Evolutionary conservation across 208 protist species (phyloP), one percentile per base, ranked within the genome.

Genomic region (Blechomonas ayalai): DNA sequence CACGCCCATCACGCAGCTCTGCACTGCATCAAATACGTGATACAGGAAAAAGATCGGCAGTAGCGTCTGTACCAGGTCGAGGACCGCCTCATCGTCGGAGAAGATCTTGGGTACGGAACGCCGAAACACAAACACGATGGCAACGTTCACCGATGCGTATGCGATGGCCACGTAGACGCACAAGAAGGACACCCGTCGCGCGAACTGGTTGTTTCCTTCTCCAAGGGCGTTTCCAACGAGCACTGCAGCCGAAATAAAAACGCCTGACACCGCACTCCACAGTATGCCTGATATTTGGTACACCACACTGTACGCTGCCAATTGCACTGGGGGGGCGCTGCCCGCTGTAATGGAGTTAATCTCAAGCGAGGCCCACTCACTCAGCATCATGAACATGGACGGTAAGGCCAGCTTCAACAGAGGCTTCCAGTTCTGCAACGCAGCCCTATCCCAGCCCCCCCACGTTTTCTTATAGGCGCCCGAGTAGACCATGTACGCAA

Each of bases 1-100:
- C 10, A 91, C 59, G 10, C 82, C 82, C 77, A 87, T 85, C 71
- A 91, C 81, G 53, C 57, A 72, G 39, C 78, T 86, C 51, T 91
- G 82, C 9, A 81, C 24, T 25, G 53, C 57, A 46, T 91, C 82
- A 34, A 81, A 78, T 24, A 79, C 48, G 56, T 91, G 78, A 45
- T 83, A 91, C 8, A 74, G 39, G 1, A 57, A 24, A 39, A 78
- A 83, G 38, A 60, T 69, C 0, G 33, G 48, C 2, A 81, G 51
- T 31, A 87, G 37, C 13, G 25, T 51, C 16, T 42, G 25, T 54
- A 70, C 73, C 16, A 76, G 51, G 16, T 15, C 25, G 7, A 67
- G 31, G 28, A 75, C 70, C 9, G 54, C 41, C 0, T 46, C 22
- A 43, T 69, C 67, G 45, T 67, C 34, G 1, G 75, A 64, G 57